Percentiles rank a stretch among this genome's conserved stretches.
These are phyloP conservation scores for Yamadazyma conglobata DNA, from an alignment of 1,139 yeast species.

Conservation along the genomic window DNA sequence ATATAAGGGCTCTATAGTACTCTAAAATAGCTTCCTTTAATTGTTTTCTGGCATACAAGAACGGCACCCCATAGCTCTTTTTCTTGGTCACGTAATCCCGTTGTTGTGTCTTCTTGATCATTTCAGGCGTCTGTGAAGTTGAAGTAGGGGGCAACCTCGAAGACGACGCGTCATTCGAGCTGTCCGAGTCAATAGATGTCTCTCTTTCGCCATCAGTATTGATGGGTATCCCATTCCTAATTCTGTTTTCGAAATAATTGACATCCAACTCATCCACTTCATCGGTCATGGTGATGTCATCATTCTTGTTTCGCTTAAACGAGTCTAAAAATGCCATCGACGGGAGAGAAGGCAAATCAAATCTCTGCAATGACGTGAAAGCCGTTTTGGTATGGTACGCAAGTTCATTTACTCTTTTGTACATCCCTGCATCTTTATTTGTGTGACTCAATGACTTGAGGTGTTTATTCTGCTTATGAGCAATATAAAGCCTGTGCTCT, in stretches of 20 bases:
- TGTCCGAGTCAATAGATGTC: neutral
- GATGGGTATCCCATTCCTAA: slow-evolving; percentile 31
- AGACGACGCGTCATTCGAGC: neutral
- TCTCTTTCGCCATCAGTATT: slow-evolving; percentile 13
- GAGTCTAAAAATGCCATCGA: slow-evolving; percentile 41
- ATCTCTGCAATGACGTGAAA: slow-evolving; percentile 33
- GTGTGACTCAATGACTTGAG: slow-evolving; percentile 5
- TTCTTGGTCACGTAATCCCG: slow-evolving; percentile 25
- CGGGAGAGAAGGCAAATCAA: slow-evolving; percentile 60
- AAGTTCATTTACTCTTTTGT: slow-evolving; percentile 25
- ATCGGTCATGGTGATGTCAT: slow-evolving; percentile 17
- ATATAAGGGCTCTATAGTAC: slow-evolving; percentile 73
- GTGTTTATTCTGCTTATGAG: neutral
- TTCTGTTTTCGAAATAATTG: slow-evolving; percentile 38
- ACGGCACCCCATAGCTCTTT: slow-evolving; percentile 50
- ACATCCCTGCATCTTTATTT: slow-evolving; percentile 11
- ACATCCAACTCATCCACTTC: slow-evolving; percentile 20
- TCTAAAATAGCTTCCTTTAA: slow-evolving; percentile 76
- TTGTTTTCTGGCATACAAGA: slow-evolving; percentile 68
- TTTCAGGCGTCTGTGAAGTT: neutral
- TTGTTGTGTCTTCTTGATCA: neutral
- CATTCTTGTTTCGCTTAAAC: slow-evolving; percentile 9
- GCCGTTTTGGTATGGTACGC: slow-evolving; percentile 33
- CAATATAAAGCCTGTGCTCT: slow-evolving; percentile 40
- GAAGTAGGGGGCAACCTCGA: neutral